A percentile compares a stretch with the other conserved stretches of the same genome.
phyloP scores from a whole-genome alignment of 2,329 filamentous ascomycete genomes.

The Nothophoma quercina region DNA sequence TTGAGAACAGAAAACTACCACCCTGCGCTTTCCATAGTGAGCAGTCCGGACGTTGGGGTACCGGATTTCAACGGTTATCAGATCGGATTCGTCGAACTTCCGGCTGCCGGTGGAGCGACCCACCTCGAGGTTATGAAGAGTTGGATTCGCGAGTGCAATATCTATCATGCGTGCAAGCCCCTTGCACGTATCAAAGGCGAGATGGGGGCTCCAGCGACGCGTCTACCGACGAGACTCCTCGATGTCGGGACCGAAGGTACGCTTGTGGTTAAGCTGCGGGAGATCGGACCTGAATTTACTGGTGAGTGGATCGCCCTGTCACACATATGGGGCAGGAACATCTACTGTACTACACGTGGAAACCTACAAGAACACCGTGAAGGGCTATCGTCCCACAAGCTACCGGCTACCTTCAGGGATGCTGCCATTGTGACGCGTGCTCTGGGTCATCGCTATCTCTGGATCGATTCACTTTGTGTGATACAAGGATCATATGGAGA shows the following conservation, averaged over 20 bases:
- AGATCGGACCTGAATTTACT: background rate
- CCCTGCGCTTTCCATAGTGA: background rate
- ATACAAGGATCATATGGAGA: conserved; percentile 32
- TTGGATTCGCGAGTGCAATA: background rate
- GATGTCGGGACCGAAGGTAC: background rate
- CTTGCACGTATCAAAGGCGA: too few species aligned
- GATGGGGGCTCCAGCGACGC: too few species aligned
- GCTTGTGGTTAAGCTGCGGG: background rate
- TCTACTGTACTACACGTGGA: background rate
- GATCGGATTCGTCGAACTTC: conserved; percentile 16
- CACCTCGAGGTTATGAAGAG: conserved; percentile 14
- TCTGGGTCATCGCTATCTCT: conserved; percentile 28
- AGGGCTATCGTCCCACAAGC: background rate
- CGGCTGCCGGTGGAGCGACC: conserved; percentile 4
- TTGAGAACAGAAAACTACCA: background rate
- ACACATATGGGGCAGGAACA: background rate
- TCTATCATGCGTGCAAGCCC: too few species aligned
- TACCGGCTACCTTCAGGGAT: conserved; percentile 32
- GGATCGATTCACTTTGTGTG: conserved; percentile 19
- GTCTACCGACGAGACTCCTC: conserved; percentile 7
- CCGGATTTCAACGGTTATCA: background rate
- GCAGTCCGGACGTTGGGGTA: background rate
- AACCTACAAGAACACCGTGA: background rate
- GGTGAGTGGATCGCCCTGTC: background rate
- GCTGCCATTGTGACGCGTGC: conserved; percentile 28